Evolutionary conservation across 2,329 filamentous ascomycete species (phyloP), one percentile per base, ranked within the genome.

Genomic region (Chrysoporthe austroafricana): DNA sequence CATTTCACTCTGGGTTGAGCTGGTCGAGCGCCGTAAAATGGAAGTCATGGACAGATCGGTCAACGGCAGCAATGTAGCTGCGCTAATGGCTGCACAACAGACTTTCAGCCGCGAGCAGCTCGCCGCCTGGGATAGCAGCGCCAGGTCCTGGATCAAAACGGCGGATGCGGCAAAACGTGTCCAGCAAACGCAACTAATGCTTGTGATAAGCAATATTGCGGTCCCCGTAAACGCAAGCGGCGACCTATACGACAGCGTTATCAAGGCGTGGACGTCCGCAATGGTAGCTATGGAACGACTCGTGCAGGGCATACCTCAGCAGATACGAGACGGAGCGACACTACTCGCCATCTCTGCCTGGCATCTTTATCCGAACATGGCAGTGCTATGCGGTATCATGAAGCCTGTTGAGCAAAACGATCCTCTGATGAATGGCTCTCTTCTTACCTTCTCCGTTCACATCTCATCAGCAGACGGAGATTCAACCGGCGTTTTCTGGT

Each of bases 1-100:
- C 0, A 75, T 70, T 0, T 76, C 76, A 0, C 71, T 78, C 7
- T 79, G 78, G 78, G 71, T 71, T 1, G 74, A 79, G 62, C 52
- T 79, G 0, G 66, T 78, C 14, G 36, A n/a, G 9, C 66, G 66
- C 32, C 52, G 69, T 11, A 57, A 66, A 36, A 34, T 36, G 13
- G 6, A 66, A 14, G 32, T 71, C 18, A 14, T 50, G 13, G 52
- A 46, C 32, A 70, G 21, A 48, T 66, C 36, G 8, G 34, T 44
- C 18, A 0, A 26, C 26, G 26, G 26, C 26, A 26, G 26, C 26
- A 26, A 26, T 26, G 26, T 2, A 26, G 26, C 26, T 26, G 26
- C 26, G 26, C 26, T 26, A 26, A 16, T 56, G 18, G 46, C 32
- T 7, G 62, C 42, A 5, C 21, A 39, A 39, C 54, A 58, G 63